Base-by-base conservation (phyloP, 1,284 basidiomycete species). In the Malassezia sympodialis region DNA sequence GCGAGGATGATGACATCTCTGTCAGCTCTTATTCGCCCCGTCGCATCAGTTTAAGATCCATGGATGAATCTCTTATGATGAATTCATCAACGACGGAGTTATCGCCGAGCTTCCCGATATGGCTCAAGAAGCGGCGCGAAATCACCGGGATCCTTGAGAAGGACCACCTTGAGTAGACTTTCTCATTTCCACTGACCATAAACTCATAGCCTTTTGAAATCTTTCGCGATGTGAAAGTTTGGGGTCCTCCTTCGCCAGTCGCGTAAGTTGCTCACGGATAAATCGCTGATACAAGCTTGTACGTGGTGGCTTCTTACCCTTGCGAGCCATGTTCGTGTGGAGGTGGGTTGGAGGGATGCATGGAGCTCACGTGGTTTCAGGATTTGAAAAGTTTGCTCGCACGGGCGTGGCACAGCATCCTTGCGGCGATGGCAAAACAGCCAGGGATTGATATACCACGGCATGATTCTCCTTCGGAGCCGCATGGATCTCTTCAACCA, bases 81-180 rank as follows among this genome's bases (percentile, higher is more conserved):
- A 59, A 35, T 30, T 57, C 56, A n/a, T 55, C 60, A 4, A 49
- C 49, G 31, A 49, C 44, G 21, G 53, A 58, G 12, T 50, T 41
- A 34, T 73, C 70, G 56, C 72, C 72, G 0, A 60, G 54, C n/a
- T 74, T 74, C 42, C 44, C 66, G 11, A 56, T 53, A 8, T 74
- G 70, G 70, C 53, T 74, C 46, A 57, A 69, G 39, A 63, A 65
- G 8, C 46, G 72, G 19, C 51, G 68, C 12, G 72, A 74, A 58
- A 72, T 74, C 47, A 51, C 46, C 7, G 62, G 53, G 32, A 70
- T 73, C 39, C 43, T 72, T 19, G 59, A 54, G 2, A 53, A 62
- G 26, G 53, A 58, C 27, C 30, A 53, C 17, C 59, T 66, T 35
- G 67, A 67, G 43, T 67, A 56, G 48, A 30, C 12, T n/a, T 11